Percentiles rank a stretch among this genome's conserved stretches.
Conservation (phyloP, 495 filamentous ascomycete species). For the Neurospora terricola region DNA sequence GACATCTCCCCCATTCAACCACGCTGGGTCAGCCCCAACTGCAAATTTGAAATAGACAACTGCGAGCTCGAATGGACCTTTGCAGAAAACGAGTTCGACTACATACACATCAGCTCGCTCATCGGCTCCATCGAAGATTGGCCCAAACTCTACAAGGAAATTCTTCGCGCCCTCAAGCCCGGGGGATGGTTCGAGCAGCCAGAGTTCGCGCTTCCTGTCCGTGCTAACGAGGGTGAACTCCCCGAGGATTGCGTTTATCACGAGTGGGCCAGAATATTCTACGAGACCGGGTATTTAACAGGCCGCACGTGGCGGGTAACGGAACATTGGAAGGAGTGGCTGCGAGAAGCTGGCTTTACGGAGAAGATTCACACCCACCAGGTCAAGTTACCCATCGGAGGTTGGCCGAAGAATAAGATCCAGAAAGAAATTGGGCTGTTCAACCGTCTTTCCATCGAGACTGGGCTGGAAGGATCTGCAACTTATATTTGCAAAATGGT, state of each 20-base stretch:
- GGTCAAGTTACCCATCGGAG: constrained; percentile 40
- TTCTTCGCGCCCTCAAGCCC: constrained; percentile 15
- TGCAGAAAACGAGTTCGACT: constrained; percentile 41
- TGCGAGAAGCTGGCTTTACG: constrained; percentile 46
- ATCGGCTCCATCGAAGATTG: constrained; percentile 43
- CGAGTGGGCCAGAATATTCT: constrained; percentile 28
- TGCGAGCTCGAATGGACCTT: constrained; percentile 38
- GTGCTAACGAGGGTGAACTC: constrained; percentile 32
- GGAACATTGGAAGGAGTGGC: constrained; percentile 34
- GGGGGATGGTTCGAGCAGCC: constrained; percentile 27
- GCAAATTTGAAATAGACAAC: constrained; percentile 41
- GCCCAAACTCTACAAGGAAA: constrained; percentile 31
- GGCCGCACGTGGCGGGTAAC: constrained; percentile 22
- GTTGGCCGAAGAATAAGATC: constrained; percentile 39
- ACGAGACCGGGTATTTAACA: constrained; percentile 16
- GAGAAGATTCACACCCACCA: constrained; percentile 37
- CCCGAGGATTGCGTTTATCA: constrained; percentile 25
- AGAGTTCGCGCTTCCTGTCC: constrained; percentile 24
- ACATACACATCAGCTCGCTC: constrained; percentile 45
- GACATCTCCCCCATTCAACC: constrained; percentile 39
- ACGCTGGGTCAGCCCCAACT: constrained; percentile 31
- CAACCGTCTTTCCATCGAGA: constrained; percentile 23
- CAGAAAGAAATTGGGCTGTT: constrained; percentile 31
- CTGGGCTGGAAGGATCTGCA: constrained; percentile 38
- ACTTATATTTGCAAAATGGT: constrained; percentile 32